Evolutionary conservation across 1,139 yeast species (phyloP).

Genomic region (Suhomyces ambrosiae): DNA sequence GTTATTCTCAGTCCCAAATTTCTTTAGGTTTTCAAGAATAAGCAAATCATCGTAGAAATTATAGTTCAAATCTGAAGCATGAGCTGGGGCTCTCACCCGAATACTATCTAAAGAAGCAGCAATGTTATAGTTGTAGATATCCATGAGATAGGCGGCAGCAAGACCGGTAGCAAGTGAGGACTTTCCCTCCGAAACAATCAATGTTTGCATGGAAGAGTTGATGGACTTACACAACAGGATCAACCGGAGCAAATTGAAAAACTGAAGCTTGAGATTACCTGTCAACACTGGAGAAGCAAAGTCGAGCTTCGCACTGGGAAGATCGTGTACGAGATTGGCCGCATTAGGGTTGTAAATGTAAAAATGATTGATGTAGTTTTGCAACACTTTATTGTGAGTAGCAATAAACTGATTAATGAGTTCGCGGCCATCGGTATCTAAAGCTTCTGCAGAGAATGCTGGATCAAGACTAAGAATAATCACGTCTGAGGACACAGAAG

Average conservation of each 20-base stretch:
- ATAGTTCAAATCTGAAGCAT: slow-evolving; percentile 28
- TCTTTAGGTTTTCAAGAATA: slow-evolving; percentile 43
- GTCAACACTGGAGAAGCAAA: slow-evolving; percentile 41
- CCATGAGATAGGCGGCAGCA: slow-evolving; percentile 45
- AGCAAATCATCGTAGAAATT: slow-evolving; percentile 47
- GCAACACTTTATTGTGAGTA: slow-evolving; percentile 39
- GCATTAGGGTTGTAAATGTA: slow-evolving; percentile 37
- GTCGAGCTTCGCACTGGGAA: slow-evolving; percentile 32
- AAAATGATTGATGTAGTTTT: slow-evolving; percentile 43
- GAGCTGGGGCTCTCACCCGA: slow-evolving; percentile 20
- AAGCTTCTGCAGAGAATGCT: slow-evolving; percentile 20
- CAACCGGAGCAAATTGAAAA: slow-evolving; percentile 42
- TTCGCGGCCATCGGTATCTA: neutral
- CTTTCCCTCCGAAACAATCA: slow-evolving; percentile 38
- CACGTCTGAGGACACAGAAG: slow-evolving; percentile 40
- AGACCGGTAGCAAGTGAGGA: slow-evolving; percentile 36
- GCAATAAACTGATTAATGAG: slow-evolving; percentile 25
- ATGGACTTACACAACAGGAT: slow-evolving; percentile 39
- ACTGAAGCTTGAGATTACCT: slow-evolving; percentile 42
- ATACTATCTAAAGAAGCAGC: slow-evolving; percentile 29
- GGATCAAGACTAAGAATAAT: slow-evolving; percentile 46
- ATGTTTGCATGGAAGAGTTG: slow-evolving; percentile 37
- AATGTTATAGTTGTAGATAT: slow-evolving; percentile 40
- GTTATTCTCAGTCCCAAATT: slow-evolving; percentile 39
- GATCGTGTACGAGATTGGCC: slow-evolving; percentile 31